A percentile compares a stretch with the other conserved stretches of the same genome.
Evolutionary conservation across 805 yeast genomes (phyloP).

Genomic region (Cephaloascus fragrans): DNA sequence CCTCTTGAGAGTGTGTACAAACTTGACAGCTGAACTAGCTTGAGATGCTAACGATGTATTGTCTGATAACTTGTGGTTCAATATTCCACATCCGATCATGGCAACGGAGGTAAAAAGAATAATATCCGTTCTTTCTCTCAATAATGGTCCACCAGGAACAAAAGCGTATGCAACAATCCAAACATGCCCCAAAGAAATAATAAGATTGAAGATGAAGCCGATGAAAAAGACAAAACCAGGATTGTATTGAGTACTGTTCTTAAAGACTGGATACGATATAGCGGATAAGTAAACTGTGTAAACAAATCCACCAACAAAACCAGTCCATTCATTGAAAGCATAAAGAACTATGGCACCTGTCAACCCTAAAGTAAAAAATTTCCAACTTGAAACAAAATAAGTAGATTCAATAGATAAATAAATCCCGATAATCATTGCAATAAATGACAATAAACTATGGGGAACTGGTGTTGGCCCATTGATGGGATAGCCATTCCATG

Average conservation of each 20-base stretch:
- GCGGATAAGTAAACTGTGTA: constrained; percentile 54
- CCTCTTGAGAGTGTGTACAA: background rate
- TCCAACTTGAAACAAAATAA: background rate
- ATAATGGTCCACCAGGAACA: constrained; percentile 85
- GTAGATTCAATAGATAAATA: constrained; percentile 10
- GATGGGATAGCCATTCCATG: constrained; percentile 94
- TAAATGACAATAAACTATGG: constrained; percentile 62
- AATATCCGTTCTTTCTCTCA: constrained; percentile 83
- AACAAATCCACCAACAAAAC: constrained; percentile 63
- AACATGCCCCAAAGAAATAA: constrained; percentile 71
- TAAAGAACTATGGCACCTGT: constrained; percentile 44
- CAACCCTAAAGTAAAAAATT: constrained; percentile 21
- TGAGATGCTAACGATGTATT: too few species aligned
- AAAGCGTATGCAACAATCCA: constrained; percentile 99
- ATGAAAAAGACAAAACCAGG: constrained; percentile 45
- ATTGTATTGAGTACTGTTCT: constrained; percentile 42
- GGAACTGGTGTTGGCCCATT: constrained; percentile 82
- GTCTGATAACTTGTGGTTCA: constrained; percentile 17
- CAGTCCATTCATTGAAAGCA: constrained; percentile 53
- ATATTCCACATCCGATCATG: constrained; percentile 44
- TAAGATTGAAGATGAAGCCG: constrained; percentile 37
- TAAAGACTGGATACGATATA: constrained; percentile 50
- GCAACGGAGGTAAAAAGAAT: constrained; percentile 50
- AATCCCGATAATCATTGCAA: constrained; percentile 51
- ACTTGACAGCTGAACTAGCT: background rate